These are phyloP conservation scores for Penicillium sp. DNA, from an alignment of 2,329 filamentous ascomycete species.

Conservation along the genomic window DNA sequence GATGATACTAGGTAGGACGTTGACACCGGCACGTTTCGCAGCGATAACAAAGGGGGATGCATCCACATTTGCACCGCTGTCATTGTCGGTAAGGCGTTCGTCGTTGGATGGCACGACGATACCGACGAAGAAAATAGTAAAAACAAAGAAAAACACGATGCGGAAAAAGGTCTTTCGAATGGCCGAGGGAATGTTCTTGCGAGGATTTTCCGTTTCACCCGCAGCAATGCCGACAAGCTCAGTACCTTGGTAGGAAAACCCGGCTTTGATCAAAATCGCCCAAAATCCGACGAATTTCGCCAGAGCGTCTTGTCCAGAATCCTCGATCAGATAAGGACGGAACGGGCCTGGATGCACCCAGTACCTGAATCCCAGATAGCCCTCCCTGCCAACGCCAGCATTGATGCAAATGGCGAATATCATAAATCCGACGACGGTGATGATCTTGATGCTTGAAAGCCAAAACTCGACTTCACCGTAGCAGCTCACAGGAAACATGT, in stretches of 20 bases:
- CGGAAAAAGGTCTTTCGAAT: constrained; percentile 75
- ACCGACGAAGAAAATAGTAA: constrained; percentile 63
- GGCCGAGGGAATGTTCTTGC: constrained; percentile 68
- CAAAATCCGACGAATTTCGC: constrained; percentile 66
- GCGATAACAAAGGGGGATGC: constrained; percentile 8
- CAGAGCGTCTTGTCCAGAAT: constrained; percentile 72
- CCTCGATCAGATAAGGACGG: constrained; percentile 70
- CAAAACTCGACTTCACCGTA: constrained; percentile 11
- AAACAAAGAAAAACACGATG: constrained; percentile 61
- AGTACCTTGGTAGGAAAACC: constrained; percentile 55
- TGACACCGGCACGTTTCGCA: constrained; percentile 3
- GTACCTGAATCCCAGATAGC: constrained; percentile 9
- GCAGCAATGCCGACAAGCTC: constrained; percentile 76
- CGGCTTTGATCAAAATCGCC: constrained; percentile 48
- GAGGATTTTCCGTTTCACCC: constrained; percentile 71
- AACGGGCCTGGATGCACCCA: constrained; percentile 38
- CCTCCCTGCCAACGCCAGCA: constrained; percentile 5
- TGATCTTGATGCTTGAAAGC: constrained; percentile 11
- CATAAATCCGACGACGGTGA: constrained; percentile 45
- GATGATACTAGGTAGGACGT: constrained; percentile 7
- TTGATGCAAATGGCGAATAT: constrained; percentile 62
- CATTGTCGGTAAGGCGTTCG: constrained; percentile 49
- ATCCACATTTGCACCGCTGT: neutral
- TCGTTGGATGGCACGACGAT: constrained; percentile 67
- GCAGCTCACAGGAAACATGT: constrained; percentile 11